phyloP scores from a whole-genome alignment of 2,329 filamentous ascomycete genomes.

The Aspergillus alliaceus region DNA sequence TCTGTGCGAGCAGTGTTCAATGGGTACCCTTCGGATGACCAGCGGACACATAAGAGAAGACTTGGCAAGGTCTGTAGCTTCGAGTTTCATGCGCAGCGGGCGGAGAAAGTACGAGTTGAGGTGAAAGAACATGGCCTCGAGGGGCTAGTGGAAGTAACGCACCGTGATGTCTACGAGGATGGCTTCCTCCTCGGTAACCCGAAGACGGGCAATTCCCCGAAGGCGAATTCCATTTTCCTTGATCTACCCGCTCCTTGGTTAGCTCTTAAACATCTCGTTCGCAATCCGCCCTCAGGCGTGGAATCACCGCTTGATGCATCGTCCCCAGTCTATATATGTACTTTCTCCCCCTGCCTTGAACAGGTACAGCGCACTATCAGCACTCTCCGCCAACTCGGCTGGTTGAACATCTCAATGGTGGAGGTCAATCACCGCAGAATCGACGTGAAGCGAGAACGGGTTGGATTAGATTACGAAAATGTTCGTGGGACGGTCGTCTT shows the following conservation, averaged over 20 bases:
- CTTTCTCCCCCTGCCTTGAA: slow-evolving; percentile 95
- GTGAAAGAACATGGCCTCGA: slow-evolving; percentile 46
- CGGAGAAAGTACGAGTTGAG: slow-evolving; percentile 43
- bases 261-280: slow-evolving; percentile 48
- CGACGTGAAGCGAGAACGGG: slow-evolving; percentile 77
- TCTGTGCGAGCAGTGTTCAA: slow-evolving; percentile 51
- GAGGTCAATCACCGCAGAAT: slow-evolving; percentile 79
- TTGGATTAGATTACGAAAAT: slow-evolving; percentile 70
- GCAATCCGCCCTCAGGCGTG: slow-evolving; percentile 31
- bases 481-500: slow-evolving; percentile 66
- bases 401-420: slow-evolving; percentile 92
- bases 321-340: slow-evolving; percentile 78
- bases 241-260: slow-evolving; percentile 54
- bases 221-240: slow-evolving; percentile 50
- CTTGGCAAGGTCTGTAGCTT: slow-evolving; percentile 51
- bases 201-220: slow-evolving; percentile 39
- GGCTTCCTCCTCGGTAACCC: slow-evolving; percentile 44
- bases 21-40: slow-evolving; percentile 36
- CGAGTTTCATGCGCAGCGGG: slow-evolving; percentile 50
- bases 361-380: slow-evolving; percentile 87
- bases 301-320: slow-evolving; percentile 66
- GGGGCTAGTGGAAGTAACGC: slow-evolving; percentile 45
- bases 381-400: slow-evolving; percentile 75
- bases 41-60: slow-evolving; percentile 23
- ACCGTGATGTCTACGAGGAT: slow-evolving; percentile 51